Conservation (phyloP, 164 flowering plant genomes). For the Nymphaea colorata region DNA sequence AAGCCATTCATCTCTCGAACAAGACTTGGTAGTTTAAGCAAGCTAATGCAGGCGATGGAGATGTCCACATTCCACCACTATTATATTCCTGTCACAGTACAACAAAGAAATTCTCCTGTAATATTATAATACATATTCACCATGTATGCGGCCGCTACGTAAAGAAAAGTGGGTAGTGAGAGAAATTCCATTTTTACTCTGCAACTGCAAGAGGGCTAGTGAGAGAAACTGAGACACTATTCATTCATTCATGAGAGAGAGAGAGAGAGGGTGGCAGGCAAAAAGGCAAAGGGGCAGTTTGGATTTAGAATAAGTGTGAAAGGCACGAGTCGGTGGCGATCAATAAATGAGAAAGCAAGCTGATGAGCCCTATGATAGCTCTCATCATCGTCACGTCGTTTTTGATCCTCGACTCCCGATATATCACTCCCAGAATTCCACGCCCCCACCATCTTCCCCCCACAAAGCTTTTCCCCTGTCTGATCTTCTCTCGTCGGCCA, state of each 20-base stretch:
- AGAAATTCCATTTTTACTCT: background rate
- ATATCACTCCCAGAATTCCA: constrained; percentile 57
- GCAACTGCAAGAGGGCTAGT: background rate
- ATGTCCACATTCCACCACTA: background rate
- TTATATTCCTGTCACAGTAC: background rate
- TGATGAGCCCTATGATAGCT: constrained; percentile 38
- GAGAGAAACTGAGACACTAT: constrained; percentile 1
- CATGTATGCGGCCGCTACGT: background rate
- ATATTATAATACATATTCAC: background rate
- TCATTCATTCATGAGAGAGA: background rate
- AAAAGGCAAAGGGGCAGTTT: constrained; percentile 35
- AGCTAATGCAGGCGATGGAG: too few relatives aligned
- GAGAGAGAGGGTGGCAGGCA: background rate
- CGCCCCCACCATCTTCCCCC: constrained; percentile 15
- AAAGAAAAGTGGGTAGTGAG: constrained; percentile 1
- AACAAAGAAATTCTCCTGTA: background rate
- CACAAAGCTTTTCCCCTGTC: background rate
- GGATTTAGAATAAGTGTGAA: constrained; percentile 67
- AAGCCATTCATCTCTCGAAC: background rate
- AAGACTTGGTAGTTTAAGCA: background rate
- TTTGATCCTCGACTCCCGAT: constrained; percentile 46
- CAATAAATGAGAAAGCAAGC: constrained; percentile 38
- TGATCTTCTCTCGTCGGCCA: background rate
- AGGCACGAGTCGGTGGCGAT: constrained; percentile 47
- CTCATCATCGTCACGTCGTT: constrained; percentile 83